Base-by-base conservation (phyloP, 1,139 yeast genomes). In the Taphrina populina region DNA sequence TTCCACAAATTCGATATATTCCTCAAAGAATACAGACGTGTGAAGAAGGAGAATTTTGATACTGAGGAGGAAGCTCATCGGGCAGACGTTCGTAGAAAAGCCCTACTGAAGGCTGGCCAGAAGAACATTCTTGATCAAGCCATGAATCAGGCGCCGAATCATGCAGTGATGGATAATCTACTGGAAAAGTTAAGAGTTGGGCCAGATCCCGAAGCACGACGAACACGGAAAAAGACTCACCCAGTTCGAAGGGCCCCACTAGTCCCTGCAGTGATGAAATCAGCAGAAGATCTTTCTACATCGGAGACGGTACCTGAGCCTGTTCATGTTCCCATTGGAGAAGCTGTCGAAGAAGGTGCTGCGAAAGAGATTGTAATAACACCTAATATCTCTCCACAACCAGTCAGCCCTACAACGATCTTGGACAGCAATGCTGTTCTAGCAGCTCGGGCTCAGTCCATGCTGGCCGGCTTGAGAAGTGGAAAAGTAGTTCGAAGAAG, bases 1-100 rank as follows among this genome's bases (percentile, higher is more conserved):
- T 83, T 92, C 65, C 72, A 78, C 59, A 83, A 83, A 66, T 84
- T 92, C 66, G 72, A 88, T 3, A 77, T 79, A 58, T 92, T 92
- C 69, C 76, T 84, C 13, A 73, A 73, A 43, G 90, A 86, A 64
- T 92, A 84, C 71, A 83, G 80, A 66, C 80, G 81, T 63, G 95
- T 85, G 4, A 85, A 86, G 62, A 72, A 72, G 27, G 96, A 88
- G 59, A 92, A 90, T 64, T 68, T 83, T 36, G 80, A 80, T 61
- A 77, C 82, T 23, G 97, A 92, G 69, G 95, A 85, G 64, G 95
- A 88, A 30, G 55, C 49, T 13, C 46, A 64, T 74, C 81, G 52
- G 76, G 88, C 58, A 73, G 86, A 21, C 85, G 86, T 66, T 92
- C 87, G 65, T 80, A 78, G 67, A 73, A 58, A 71, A 30, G 96